Base-by-base conservation (phyloP, 106 monocot genomes). In the Apostasia ramifera region DNA sequence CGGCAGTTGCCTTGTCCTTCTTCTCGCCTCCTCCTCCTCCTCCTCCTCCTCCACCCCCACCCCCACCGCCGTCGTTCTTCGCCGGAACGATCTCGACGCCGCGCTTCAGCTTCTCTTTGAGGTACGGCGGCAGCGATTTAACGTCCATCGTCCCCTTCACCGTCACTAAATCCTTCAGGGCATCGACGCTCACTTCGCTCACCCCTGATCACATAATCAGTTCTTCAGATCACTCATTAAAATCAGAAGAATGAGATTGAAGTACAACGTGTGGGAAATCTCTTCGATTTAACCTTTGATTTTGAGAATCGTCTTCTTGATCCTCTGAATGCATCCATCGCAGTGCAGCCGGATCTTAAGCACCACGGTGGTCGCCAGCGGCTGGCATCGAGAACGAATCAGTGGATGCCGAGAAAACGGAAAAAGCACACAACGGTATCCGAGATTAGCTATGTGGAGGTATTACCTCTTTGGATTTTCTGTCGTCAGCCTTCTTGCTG, bases 271-370 rank as follows among this genome's bases (percentile, higher is more conserved):
- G 8, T 50, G 8, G 8, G 4, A 5, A 5, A 5, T 5, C 4
- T 50, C 4, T 50, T 50, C 8, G 8, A 50, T 50, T 50, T 50
- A 50, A 62, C 82, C 84, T 77, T 88, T 81, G 14, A 88, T 67
- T 67, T 77, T 88, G 65, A 10, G 13, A 53, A 92, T 75, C 43
- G 53, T 71, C 69, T 73, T 77, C 60, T 65, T 57, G 54, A 92
- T 88, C 40, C 74, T 59, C 47, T 79, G 68, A 44, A 83, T 77
- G 81, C 92, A 92, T 5, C 88, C 92, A 8, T 85, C 81, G 74
- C 92, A 92, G 72, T 92, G 92, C 61, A 92, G 80, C 12, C 54
- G 76, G 26, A 85, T 76, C 66, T 83, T 88, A 26, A 88, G 73
- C 37, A 67, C 78, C 53, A 85, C 85, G 5, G 77, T 85, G 1